Conservation (phyloP, 768 basidiomycete species). For the Boletus rubescentipes region DNA sequence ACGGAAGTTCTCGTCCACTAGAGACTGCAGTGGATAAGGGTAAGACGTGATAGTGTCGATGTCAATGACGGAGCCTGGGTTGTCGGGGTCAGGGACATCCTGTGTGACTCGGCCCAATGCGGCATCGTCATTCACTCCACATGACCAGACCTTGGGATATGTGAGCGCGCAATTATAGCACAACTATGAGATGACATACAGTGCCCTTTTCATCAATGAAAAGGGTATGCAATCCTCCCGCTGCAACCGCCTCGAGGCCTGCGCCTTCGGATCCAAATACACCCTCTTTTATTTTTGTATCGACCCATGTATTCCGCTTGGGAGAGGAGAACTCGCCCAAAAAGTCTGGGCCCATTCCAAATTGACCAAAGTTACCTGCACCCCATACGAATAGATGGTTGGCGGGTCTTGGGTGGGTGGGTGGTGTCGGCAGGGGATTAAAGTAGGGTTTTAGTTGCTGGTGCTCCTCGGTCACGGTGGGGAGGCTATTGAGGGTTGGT, state of each 20-base stretch:
- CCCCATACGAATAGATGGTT: constrained; percentile 85
- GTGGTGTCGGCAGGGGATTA: constrained; percentile 63
- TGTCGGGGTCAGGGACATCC: constrained; percentile 55
- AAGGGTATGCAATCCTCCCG: constrained; percentile 87
- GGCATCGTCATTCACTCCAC: constrained; percentile 86
- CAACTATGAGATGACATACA: constrained; percentile 48
- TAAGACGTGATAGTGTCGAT: constrained; percentile 49
- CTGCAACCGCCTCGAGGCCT: constrained; percentile 79
- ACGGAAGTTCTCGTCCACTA: constrained; percentile 79
- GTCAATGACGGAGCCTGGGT: constrained; percentile 57
- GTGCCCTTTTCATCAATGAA: constrained; percentile 88
- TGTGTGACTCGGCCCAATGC: constrained; percentile 80
- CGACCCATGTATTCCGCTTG: constrained; percentile 72
- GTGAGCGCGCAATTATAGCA: background rate
- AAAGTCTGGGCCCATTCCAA: constrained; percentile 80
- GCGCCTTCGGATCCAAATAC: constrained; percentile 68
- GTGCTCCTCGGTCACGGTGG: constrained; percentile 31
- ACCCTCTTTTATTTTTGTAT: constrained; percentile 70
- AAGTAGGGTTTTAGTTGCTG: constrained; percentile 56
- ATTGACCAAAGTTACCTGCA: constrained; percentile 92
- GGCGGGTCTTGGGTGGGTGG: constrained; percentile 58
- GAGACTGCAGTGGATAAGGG: constrained; percentile 65
- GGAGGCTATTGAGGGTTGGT: constrained; percentile 32
- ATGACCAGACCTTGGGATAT: constrained; percentile 70
- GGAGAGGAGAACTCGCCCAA: constrained; percentile 76